A percentile compares a stretch with the other conserved stretches of the same genome.
These are phyloP conservation scores for Talaromyces nanjingensis DNA, from an alignment of 495 filamentous ascomycete genomes.

Conservation along the genomic window DNA sequence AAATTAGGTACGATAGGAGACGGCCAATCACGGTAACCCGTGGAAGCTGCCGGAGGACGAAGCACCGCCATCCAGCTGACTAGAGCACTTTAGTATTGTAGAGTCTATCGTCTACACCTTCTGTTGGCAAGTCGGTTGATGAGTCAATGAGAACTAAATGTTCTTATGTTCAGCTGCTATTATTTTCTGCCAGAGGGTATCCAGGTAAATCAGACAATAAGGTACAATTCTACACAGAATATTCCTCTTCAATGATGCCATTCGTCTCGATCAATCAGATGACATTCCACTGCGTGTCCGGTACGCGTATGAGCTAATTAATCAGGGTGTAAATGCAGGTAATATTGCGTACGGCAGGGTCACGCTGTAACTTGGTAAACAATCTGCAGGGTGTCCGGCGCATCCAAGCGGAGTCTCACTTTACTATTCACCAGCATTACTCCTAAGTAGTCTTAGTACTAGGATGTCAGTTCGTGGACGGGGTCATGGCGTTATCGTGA, in stretches of 20 bases:
- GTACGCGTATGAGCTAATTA: background rate
- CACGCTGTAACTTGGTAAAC: background rate
- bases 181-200: no score
- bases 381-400: background rate
- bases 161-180: no score
- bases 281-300: background rate
- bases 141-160: no score
- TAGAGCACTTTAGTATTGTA: no score
- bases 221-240: background rate
- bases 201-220: background rate
- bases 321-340: background rate
- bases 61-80: background rate
- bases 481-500: background rate
- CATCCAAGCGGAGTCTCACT: no score
- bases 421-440: no score
- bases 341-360: background rate
- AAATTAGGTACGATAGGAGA: background rate
- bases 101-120: background rate
- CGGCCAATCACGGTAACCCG: background rate
- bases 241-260: background rate
- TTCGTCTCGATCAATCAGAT: background rate
- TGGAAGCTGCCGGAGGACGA: background rate
- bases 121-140: background rate
- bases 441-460: background rate
- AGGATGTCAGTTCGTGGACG: background rate